Evolutionary conservation across 257 asterid species (phyloP).

Genomic region (Nicotiana attenuata): DNA sequence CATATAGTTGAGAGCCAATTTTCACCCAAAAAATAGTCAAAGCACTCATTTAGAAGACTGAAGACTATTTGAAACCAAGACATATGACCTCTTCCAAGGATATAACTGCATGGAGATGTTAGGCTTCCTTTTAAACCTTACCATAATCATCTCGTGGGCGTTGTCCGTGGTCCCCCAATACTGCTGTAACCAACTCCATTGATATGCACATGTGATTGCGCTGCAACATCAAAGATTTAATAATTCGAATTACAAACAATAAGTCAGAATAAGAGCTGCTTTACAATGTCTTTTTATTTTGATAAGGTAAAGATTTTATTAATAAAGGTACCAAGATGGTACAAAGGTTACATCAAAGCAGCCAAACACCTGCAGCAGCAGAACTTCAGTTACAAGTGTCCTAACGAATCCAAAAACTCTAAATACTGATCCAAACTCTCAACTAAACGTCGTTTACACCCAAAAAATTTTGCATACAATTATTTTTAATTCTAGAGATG

Average conservation of each 20-base stretch:
- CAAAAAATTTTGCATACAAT: no score
- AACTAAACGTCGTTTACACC: no score
- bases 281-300: background rate
- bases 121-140: conserved; percentile 27
- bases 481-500: no score
- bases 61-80: background rate
- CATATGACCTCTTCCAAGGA: background rate
- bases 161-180: conserved; percentile 96
- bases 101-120: background rate
- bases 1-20: background rate
- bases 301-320: no score
- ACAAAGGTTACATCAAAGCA: no score
- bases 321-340: no score
- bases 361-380: no score
- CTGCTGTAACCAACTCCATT: conserved; percentile 99
- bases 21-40: background rate
- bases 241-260: background rate
- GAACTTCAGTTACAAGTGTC: no score
- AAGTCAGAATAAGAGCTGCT: background rate
- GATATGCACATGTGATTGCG: conserved; percentile 73
- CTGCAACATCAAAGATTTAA: conserved; percentile 30
- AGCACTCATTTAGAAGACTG: background rate
- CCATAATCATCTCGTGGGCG: conserved; percentile 97
- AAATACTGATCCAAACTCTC: no score
- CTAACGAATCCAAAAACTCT: no score